Percentiles rank a stretch among this genome's conserved stretches.
Evolutionary conservation across 371 early-diverging fungal genomes (phyloP).

Genomic region (Apophysomyces ossiformis): DNA sequence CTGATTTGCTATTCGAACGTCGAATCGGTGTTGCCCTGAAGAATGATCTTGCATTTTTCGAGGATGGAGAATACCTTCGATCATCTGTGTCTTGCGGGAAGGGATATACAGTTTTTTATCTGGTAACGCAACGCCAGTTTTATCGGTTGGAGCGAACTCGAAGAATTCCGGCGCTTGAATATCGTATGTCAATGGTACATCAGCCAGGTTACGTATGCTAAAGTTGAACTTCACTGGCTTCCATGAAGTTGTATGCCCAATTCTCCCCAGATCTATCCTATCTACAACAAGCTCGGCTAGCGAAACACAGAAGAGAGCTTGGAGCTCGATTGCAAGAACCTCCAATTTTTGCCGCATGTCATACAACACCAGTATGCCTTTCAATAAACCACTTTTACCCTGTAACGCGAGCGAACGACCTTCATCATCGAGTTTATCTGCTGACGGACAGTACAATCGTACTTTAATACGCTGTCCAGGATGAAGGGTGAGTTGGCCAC

Average conservation of each 20-base stretch:
- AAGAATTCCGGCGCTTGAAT: slow-evolving; percentile 59
- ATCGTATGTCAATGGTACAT: slow-evolving; percentile 68
- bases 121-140: slow-evolving; percentile 7
- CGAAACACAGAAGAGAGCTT: slow-evolving; percentile 66
- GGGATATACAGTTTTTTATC: slow-evolving; percentile 39
- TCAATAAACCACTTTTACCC: slow-evolving; percentile 61
- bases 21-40: slow-evolving; percentile 56
- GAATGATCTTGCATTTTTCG: slow-evolving; percentile 55
- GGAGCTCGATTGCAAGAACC: slow-evolving; percentile 65
- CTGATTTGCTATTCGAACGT: slow-evolving; percentile 65
- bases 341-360: slow-evolving; percentile 55
- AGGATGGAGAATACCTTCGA: slow-evolving; percentile 65
- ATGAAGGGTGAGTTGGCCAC: slow-evolving; percentile 47
- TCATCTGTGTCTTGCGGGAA: slow-evolving; percentile 39
- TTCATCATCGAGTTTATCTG: slow-evolving; percentile 47
- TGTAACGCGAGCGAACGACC: slow-evolving; percentile 42
- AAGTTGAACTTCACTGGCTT: slow-evolving; percentile 64
- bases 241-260: slow-evolving; percentile 81
- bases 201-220: slow-evolving; percentile 65
- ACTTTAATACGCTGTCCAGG: slow-evolving; percentile 65
- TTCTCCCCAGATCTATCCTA: slow-evolving; percentile 73
- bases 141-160: slow-evolving; percentile 37
- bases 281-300: slow-evolving; percentile 58
- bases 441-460: slow-evolving; percentile 63
- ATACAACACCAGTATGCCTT: slow-evolving; percentile 67